Conservation (phyloP, 2,329 filamentous ascomycete genomes). For the Fusarium nygamai region DNA sequence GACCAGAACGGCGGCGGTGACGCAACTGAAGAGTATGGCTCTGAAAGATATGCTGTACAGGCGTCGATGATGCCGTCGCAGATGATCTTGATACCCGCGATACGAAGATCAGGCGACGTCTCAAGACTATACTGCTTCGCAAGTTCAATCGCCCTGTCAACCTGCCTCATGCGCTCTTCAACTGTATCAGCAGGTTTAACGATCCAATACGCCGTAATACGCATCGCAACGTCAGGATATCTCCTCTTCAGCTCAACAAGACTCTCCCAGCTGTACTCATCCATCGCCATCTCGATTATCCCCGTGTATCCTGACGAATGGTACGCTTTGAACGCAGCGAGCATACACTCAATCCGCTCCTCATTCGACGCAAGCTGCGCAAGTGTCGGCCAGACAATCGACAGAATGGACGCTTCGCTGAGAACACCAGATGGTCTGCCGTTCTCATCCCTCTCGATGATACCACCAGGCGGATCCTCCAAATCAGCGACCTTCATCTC, state of each 20-base stretch:
- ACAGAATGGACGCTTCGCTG: conserved; percentile 61
- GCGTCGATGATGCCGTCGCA: conserved; percentile 71
- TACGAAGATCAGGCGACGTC: conserved; percentile 54
- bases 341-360: conserved; percentile 59
- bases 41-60: conserved; percentile 67
- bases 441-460: conserved; percentile 58
- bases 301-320: conserved; percentile 64
- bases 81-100: conserved; percentile 71
- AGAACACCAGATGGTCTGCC: conserved; percentile 62
- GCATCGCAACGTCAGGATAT: conserved; percentile 49
- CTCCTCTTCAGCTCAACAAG: conserved; percentile 55
- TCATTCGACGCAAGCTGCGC: conserved; percentile 58
- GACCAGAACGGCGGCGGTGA: conserved; percentile 64
- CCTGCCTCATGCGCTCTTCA: conserved; percentile 56
- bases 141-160: conserved; percentile 60
- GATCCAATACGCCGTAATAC: conserved; percentile 66
- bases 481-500: conserved; percentile 59
- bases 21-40: conserved; percentile 62
- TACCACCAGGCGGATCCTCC: conserved; percentile 61
- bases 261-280: conserved; percentile 64
- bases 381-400: conserved; percentile 65
- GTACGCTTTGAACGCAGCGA: conserved; percentile 60
- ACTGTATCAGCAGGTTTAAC: conserved; percentile 58
- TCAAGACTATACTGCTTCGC: conserved; percentile 47
- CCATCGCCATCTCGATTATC: conserved; percentile 70